phyloP scores from a whole-genome alignment of 495 filamentous ascomycete genomes.

The Penicillium crystallinum region DNA sequence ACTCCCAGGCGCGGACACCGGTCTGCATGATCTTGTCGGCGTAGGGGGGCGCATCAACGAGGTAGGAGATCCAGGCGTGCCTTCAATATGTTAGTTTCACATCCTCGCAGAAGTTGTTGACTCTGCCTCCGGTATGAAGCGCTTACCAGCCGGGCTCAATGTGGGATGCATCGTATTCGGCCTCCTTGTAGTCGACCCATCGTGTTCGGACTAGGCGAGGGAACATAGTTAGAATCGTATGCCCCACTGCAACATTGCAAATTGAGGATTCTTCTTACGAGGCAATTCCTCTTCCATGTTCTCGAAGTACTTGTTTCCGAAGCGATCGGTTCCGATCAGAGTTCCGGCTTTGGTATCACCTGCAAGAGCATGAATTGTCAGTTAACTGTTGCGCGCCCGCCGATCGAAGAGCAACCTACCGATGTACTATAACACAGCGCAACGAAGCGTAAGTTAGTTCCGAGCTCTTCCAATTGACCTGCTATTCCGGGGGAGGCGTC shows the following conservation, averaged over 20 bases:
- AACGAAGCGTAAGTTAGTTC: slow-evolving; percentile 21
- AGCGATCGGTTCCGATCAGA: slow-evolving; percentile 79
- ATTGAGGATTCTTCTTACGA: slow-evolving; percentile 48
- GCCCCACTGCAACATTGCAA: neutral
- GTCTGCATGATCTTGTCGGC: slow-evolving; percentile 67
- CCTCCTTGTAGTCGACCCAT: slow-evolving; percentile 94
- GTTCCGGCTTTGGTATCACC: slow-evolving; percentile 96
- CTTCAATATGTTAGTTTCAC: slow-evolving; percentile 29
- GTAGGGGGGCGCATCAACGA: slow-evolving; percentile 80
- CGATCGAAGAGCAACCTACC: slow-evolving; percentile 39
- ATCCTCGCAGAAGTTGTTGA: neutral
- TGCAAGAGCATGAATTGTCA: slow-evolving; percentile 31
- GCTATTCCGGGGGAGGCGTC: slow-evolving; percentile 9
- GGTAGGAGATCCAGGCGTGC: slow-evolving; percentile 96
- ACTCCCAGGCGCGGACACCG: slow-evolving; percentile 67
- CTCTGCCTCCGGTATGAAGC: neutral
- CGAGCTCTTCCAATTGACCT: neutral
- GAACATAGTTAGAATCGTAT: neutral
- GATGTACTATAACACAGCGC: slow-evolving; percentile 52
- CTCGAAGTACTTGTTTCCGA: slow-evolving; percentile 97
- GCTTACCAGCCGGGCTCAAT: slow-evolving; percentile 89
- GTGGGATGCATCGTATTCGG: slow-evolving; percentile 84
- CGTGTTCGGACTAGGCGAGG: slow-evolving; percentile 72
- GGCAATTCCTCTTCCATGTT: slow-evolving; percentile 95
- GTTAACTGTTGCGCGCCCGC: neutral